Evolutionary conservation across 495 filamentous ascomycete genomes (phyloP), one percentile per base, ranked within the genome.

Genomic region (Tuber indicum): DNA sequence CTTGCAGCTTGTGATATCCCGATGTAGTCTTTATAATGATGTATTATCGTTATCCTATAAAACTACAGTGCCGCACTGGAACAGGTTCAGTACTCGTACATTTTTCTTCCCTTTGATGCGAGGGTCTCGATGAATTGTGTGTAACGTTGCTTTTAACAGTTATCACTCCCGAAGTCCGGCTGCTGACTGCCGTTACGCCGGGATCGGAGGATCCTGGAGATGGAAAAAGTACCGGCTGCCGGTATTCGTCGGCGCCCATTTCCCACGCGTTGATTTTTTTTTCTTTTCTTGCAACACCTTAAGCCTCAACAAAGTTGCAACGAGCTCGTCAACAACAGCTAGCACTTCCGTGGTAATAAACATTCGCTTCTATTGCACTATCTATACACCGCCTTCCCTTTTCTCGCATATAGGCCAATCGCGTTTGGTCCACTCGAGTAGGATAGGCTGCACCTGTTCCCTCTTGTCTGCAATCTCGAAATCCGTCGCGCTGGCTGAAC

Each of bases 401-500:
- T 17, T 36, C 58, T 66, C 26, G 58, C 26, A 26, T 36, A 36
- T 36, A 66, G 26, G 58, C 26, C 58, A 66, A 36, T 66, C 32
- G 7, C 16, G 14, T 66, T 66, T 66, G 58, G 58, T 36, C 26
- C 14, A 2, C 52, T 62, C 23, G 52, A 32, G 52, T n/a, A 66
- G 58, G 58, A 66, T 36, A 66, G 58, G 58, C 58, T 17, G 10
- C 58, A 17, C n/a, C 58, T 36, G 58, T 36, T 66, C 14, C 58
- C 26, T 26, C 52, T 36, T 17, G 58, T 66, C 26, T 16, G 32
- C 32, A 0, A 16, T 17, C 26, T 8, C 58, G 36, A 66, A 66
- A 32, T 46, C 52, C 75, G 73, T 79, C 70, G 32, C 73, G 49
- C 77, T 79, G 73, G 73, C 76, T 79, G 66, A 79, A 72, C 62